Evolutionary conservation across 352 stramenopile genomes (phyloP).

Genomic region (Phytophthora colocasiae): DNA sequence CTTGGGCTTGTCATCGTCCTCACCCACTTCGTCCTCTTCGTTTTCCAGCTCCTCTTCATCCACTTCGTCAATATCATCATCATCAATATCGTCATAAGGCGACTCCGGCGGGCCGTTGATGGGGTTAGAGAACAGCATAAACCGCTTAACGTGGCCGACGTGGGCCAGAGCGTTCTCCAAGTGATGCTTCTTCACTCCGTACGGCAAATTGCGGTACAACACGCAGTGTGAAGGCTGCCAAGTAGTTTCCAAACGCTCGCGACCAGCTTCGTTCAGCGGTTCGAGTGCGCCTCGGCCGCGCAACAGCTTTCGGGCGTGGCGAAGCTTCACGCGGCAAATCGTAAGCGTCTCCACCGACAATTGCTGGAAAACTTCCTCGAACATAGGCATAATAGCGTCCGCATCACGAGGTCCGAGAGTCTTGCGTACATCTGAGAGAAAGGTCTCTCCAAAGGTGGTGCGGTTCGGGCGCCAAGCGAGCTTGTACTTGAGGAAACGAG

Average conservation of each 20-base stretch:
- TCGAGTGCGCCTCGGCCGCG: conserved; percentile 56
- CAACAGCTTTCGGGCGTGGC: conserved; percentile 72
- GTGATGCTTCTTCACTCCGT: conserved; percentile 71
- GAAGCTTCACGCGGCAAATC: conserved; percentile 83
- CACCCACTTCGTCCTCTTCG: conserved; percentile 35
- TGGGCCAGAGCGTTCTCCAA: conserved; percentile 69
- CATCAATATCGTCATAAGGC: conserved; percentile 23
- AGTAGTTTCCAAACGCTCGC: conserved; percentile 38
- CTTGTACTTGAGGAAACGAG: conserved; percentile 89
- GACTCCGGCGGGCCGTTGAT: conserved; percentile 65
- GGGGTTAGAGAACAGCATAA: conserved; percentile 75
- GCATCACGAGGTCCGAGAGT: conserved; percentile 64
- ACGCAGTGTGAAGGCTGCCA: conserved; percentile 68
- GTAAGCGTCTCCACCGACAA: conserved; percentile 87
- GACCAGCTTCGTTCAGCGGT: conserved; percentile 52
- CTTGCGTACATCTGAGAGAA: conserved; percentile 77
- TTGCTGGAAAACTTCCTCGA: conserved; percentile 78
- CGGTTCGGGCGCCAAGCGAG: conserved; percentile 84
- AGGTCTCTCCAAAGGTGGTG: conserved; percentile 79
- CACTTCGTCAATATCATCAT: conserved; percentile 41
- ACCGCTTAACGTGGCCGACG: conserved; percentile 71
- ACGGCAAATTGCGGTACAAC: conserved; percentile 86
- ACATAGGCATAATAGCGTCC: conserved; percentile 79
- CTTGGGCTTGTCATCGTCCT: conserved; percentile 20
- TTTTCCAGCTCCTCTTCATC: conserved; percentile 44